These are phyloP conservation scores for Aspergillus nidulans DNA, from an alignment of 495 filamentous ascomycete genomes.

Conservation along the genomic window DNA sequence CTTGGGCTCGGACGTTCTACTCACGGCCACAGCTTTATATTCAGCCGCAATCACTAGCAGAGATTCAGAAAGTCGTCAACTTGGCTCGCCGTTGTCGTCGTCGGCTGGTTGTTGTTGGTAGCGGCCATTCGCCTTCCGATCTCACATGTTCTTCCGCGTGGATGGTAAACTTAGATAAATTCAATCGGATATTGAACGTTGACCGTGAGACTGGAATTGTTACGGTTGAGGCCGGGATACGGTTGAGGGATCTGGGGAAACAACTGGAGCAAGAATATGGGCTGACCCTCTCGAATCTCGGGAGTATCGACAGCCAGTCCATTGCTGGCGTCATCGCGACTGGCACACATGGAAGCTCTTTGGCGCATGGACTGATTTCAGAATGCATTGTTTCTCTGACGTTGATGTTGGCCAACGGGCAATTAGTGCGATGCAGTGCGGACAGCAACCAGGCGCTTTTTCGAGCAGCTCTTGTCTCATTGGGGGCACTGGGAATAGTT, in stretches of 20 bases:
- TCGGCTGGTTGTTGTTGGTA: conserved; percentile 75
- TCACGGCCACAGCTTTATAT: conserved; percentile 86
- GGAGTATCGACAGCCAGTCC: conserved; percentile 91
- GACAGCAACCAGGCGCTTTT: conserved; percentile 73
- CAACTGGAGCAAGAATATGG: conserved; percentile 66
- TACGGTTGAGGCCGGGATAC: conserved; percentile 80
- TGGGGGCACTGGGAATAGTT: conserved; percentile 88
- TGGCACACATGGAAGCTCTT: conserved; percentile 85
- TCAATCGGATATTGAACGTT: conserved; percentile 65
- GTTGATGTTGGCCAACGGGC: conserved; percentile 80
- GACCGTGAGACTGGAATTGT: conserved; percentile 59
- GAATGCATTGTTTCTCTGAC: conserved; percentile 67
- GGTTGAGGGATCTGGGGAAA: conserved; percentile 63
- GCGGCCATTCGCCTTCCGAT: conserved; percentile 85
- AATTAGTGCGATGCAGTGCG: conserved; percentile 66
- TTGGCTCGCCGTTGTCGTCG: conserved; percentile 78
- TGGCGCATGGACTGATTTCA: conserved; percentile 78
- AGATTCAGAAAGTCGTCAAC: conserved; percentile 77
- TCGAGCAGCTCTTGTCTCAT: conserved; percentile 77
- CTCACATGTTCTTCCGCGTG: conserved; percentile 91
- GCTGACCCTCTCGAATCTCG: conserved; percentile 80
- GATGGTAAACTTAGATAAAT: conserved; percentile 89
- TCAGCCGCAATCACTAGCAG: conserved; percentile 67
- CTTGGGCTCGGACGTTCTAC: conserved; percentile 94
- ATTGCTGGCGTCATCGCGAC: conserved; percentile 91